Evolutionary conservation across 2,329 filamentous ascomycete species (phyloP).

Genomic region (Aciculosporium take): DNA sequence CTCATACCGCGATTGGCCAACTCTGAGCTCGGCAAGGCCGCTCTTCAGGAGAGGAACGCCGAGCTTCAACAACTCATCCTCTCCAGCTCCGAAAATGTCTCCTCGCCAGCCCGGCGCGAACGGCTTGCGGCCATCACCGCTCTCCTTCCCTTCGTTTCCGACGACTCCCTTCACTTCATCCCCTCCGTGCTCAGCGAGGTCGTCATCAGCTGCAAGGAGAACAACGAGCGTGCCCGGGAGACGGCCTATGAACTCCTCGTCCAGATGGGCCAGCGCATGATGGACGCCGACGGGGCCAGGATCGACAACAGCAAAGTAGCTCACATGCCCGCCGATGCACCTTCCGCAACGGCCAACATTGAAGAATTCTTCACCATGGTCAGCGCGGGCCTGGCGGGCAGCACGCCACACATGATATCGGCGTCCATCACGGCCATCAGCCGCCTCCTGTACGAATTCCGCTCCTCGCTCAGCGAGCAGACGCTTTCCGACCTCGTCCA

Average conservation of each 20-base stretch:
- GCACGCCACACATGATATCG: conserved; percentile 92
- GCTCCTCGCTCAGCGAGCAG: conserved; percentile 49
- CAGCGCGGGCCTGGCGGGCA: conserved; percentile 82
- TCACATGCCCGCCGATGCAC: conserved; percentile 71
- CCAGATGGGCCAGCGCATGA: conserved; percentile 72
- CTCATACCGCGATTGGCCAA: conserved; percentile 81
- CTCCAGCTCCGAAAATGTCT: conserved; percentile 67
- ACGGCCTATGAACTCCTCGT: conserved; percentile 84
- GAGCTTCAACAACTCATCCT: conserved; percentile 78
- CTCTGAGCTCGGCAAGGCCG: conserved; percentile 62
- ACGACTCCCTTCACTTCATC: conserved; percentile 77
- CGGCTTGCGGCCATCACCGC: conserved; percentile 70
- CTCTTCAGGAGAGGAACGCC: conserved; percentile 57
- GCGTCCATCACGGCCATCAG: conserved; percentile 92
- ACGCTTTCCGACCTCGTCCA: conserved; percentile 75
- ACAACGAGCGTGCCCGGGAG: conserved; percentile 86
- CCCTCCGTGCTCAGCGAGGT: conserved; percentile 84
- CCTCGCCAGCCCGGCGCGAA: conserved; percentile 73
- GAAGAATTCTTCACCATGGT: conserved; percentile 99
- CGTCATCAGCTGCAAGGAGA: conserved; percentile 92
- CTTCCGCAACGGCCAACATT: conserved; percentile 62
- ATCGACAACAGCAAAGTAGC: conserved; percentile 80
- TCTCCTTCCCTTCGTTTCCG: conserved; percentile 64
- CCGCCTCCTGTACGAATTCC: conserved; percentile 87
- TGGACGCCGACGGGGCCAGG: conserved; percentile 45